phyloP scores from a whole-genome alignment of 495 filamentous ascomycete species.

The Podospora australis region DNA sequence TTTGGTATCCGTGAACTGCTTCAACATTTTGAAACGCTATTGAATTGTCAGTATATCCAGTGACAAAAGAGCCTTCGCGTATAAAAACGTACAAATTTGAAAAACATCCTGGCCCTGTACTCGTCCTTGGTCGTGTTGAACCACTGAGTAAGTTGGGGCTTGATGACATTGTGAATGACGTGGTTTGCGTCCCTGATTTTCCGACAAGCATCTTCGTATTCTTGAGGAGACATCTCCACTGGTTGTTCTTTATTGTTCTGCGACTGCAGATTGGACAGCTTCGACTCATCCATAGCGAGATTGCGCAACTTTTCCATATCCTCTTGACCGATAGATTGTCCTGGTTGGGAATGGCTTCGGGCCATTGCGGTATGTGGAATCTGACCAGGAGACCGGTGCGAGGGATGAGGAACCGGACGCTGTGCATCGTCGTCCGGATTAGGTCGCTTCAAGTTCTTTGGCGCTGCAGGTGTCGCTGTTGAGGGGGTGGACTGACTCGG shows the following conservation, averaged over 20 bases:
- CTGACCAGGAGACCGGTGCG: too few species aligned
- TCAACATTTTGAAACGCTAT: conserved; percentile 51
- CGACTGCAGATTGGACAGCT: too few species aligned
- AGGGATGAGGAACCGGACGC: too few species aligned
- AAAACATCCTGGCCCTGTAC: conserved; percentile 37
- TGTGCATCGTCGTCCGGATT: conserved; percentile 63
- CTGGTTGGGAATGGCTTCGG: too few species aligned
- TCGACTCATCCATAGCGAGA: too few species aligned
- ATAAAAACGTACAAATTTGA: conserved; percentile 35
- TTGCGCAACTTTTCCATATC: not conserved
- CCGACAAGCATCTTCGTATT: conserved; percentile 16
- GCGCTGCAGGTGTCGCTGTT: too few species aligned
- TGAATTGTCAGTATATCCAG: conserved; percentile 22
- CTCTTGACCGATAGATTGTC: not conserved
- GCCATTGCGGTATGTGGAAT: too few species aligned
- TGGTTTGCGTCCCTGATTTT: conserved; percentile 26
- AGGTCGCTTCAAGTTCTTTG: conserved; percentile 45
- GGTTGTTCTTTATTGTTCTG: conserved; percentile 6
- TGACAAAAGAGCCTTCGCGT: not conserved
- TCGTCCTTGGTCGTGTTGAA: conserved; percentile 39
- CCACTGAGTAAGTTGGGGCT: conserved; percentile 30
- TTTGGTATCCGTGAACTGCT: conserved; percentile 43
- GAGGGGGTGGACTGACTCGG: conserved; percentile 20
- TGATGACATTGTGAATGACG: conserved; percentile 32
- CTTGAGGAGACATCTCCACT: not conserved